These are phyloP conservation scores for Helenozyma rhizophorensis DNA, from an alignment of 805 yeast genomes.

Conservation along the genomic window DNA sequence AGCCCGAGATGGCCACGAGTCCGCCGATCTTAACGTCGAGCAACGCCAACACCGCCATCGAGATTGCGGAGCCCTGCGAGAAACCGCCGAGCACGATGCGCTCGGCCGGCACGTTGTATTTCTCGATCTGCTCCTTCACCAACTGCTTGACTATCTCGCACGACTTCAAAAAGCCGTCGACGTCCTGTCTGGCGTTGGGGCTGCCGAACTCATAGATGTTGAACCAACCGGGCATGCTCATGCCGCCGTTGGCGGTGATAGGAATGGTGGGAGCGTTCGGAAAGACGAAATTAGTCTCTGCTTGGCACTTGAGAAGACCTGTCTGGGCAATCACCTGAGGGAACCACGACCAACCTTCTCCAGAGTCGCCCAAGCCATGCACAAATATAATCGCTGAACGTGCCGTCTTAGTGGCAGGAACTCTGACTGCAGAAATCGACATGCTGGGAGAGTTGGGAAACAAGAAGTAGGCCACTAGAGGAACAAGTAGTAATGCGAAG, in stretches of 20 bases:
- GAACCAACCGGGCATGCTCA: conserved; percentile 81
- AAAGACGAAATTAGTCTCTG: conserved; percentile 61
- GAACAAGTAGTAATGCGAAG: too few relatives aligned
- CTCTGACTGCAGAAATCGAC: conserved; percentile 22
- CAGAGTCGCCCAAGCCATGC: conserved; percentile 92
- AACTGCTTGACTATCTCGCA: conserved; percentile 41
- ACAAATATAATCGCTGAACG: conserved; percentile 62
- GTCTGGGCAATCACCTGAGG: conserved; percentile 55
- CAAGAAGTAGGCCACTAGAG: too few relatives aligned
- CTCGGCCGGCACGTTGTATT: conserved; percentile 49
- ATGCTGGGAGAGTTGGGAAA: too few relatives aligned
- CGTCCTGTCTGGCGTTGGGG: conserved; percentile 45
- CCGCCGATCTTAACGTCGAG: conserved; percentile 71
- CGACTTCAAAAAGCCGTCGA: conserved; percentile 49
- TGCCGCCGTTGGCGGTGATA: conserved; percentile 64
- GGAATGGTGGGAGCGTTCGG: conserved; percentile 84
- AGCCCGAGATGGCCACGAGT: conserved; percentile 72
- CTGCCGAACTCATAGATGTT: conserved; percentile 60
- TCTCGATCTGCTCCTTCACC: conserved; percentile 50
- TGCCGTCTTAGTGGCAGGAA: conserved; percentile 28
- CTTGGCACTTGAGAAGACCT: conserved; percentile 45
- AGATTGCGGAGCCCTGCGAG: conserved; percentile 87
- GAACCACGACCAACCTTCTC: conserved; percentile 83
- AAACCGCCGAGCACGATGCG: conserved; percentile 91
- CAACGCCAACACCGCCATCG: conserved; percentile 56